phyloP scores from a whole-genome alignment of 257 asterid genomes.

The Lantana camara region DNA sequence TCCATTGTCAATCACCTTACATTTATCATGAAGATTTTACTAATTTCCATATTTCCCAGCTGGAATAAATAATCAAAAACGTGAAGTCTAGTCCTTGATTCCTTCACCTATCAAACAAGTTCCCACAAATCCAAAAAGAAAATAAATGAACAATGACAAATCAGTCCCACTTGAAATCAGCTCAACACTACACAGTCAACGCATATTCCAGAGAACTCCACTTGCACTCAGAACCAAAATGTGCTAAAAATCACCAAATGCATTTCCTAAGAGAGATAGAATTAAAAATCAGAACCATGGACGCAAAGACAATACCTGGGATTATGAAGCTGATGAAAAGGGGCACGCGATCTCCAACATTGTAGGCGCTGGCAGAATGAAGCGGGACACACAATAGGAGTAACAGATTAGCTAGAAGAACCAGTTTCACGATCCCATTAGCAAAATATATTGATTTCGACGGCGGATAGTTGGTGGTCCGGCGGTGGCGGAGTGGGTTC shows the following conservation, averaged over 20 bases:
- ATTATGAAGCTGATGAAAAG: slow-evolving; percentile 69
- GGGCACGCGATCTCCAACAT: slow-evolving; percentile 73
- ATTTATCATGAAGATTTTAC: no score
- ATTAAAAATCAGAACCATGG: background rate
- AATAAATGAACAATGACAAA: background rate
- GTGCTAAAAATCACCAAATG: background rate
- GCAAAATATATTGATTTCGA: slow-evolving; percentile 17
- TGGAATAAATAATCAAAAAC: no score
- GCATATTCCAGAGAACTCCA: background rate
- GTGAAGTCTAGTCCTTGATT: no score
- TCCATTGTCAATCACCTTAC: no score
- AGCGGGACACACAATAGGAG: slow-evolving; percentile 31
- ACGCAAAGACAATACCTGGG: slow-evolving; percentile 59
- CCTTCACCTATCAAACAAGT: background rate
- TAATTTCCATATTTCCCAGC: no score
- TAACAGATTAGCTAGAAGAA: slow-evolving; percentile 27
- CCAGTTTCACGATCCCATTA: slow-evolving; percentile 34
- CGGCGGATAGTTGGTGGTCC: background rate
- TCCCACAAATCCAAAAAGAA: no score
- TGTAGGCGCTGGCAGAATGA: slow-evolving; percentile 49
- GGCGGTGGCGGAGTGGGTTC: background rate
- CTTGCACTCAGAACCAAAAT: background rate
- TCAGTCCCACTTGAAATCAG: background rate
- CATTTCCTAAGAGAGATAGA: background rate
- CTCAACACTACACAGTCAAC: background rate